A percentile compares a stretch with the other conserved stretches of the same genome.
Evolutionary conservation across 2,329 filamentous ascomycete species (phyloP).

Genomic region (Paraphoma sp.): DNA sequence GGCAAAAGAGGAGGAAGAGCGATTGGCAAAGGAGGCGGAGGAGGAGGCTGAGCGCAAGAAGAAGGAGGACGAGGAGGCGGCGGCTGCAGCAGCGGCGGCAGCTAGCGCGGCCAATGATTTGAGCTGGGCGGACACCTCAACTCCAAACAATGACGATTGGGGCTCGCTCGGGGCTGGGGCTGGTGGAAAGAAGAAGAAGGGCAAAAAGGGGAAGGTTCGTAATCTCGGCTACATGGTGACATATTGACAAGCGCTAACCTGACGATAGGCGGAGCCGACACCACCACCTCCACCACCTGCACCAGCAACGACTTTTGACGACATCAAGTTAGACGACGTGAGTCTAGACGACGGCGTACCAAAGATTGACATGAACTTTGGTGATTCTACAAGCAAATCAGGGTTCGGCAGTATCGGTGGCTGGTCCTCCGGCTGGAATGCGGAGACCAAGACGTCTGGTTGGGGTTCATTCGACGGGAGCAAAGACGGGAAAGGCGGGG

Average conservation of each 20-base stretch:
- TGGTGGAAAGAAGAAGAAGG: slow-evolving; percentile 47
- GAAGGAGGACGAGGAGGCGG: slow-evolving; percentile 44
- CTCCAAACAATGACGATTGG: slow-evolving; percentile 39
- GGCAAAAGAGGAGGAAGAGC: slow-evolving; percentile 43
- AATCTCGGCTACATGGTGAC: slow-evolving; percentile 41
- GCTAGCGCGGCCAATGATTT: slow-evolving; percentile 30
- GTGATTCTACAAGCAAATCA: slow-evolving; percentile 36
- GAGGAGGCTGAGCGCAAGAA: slow-evolving; percentile 48
- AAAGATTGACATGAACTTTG: slow-evolving; percentile 57
- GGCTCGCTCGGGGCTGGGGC: slow-evolving; percentile 38
- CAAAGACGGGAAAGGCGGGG: slow-evolving; percentile 39
- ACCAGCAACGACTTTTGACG: slow-evolving; percentile 52
- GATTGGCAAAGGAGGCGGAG: slow-evolving; percentile 47
- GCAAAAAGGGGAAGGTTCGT: slow-evolving; percentile 50
- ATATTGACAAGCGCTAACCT: slow-evolving; percentile 38
- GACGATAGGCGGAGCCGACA: slow-evolving; percentile 33
- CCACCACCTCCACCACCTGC: slow-evolving; percentile 37
- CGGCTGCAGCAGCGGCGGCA: slow-evolving; percentile 34
- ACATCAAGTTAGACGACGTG: slow-evolving; percentile 54
- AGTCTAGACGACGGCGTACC: slow-evolving; percentile 37
- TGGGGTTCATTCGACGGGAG: slow-evolving; percentile 39
- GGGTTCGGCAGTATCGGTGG: slow-evolving; percentile 24
- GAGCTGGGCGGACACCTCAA: slow-evolving; percentile 35
- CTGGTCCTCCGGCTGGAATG: slow-evolving; percentile 38
- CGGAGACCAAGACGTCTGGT: slow-evolving; percentile 24